Percentiles rank a stretch among this genome's conserved stretches.
Conservation (phyloP, 306 rosid species). For the Begonia loranthoides region DNA sequence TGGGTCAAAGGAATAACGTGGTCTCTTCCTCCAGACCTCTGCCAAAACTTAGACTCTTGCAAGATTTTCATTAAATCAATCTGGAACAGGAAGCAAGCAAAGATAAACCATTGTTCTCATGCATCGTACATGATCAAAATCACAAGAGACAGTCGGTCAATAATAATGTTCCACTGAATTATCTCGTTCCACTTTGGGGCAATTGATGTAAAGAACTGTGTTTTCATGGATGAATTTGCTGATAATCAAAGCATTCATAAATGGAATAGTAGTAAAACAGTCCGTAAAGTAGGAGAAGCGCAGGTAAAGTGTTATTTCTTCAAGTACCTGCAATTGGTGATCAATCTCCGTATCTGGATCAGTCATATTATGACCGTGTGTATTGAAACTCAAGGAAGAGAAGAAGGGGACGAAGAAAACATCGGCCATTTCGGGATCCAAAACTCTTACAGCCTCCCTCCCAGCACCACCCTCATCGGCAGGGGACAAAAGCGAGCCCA, state of each 20-base stretch:
- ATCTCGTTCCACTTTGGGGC: no score
- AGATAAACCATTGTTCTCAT: no score
- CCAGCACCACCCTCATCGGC: slow-evolving; percentile 18
- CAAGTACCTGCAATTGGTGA: slow-evolving; percentile 71
- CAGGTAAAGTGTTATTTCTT: neutral
- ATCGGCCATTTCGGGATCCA: slow-evolving; percentile 72
- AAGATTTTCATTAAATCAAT: slow-evolving; percentile 54
- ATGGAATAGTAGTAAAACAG: neutral
- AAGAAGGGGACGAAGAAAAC: slow-evolving; percentile 86
- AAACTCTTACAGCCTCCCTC: slow-evolving; percentile 64
- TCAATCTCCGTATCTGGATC: slow-evolving; percentile 70
- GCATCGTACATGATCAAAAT: neutral
- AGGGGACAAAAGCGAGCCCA: slow-evolving; percentile 60
- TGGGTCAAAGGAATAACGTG: slow-evolving; percentile 90
- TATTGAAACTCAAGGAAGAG: slow-evolving; percentile 85
- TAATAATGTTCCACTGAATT: no score
- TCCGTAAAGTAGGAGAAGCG: neutral
- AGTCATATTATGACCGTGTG: slow-evolving; percentile 77
- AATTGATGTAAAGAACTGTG: no score
- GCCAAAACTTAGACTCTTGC: slow-evolving; percentile 64
- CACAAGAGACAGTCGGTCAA: neutral
- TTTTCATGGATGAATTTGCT: no score
- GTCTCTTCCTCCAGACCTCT: slow-evolving; percentile 72
- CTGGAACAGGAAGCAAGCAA: slow-evolving; percentile 21
- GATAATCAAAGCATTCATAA: no score